Conservation (phyloP, 2,329 filamentous ascomycete genomes). For the Furcasterigmium furcatum region DNA sequence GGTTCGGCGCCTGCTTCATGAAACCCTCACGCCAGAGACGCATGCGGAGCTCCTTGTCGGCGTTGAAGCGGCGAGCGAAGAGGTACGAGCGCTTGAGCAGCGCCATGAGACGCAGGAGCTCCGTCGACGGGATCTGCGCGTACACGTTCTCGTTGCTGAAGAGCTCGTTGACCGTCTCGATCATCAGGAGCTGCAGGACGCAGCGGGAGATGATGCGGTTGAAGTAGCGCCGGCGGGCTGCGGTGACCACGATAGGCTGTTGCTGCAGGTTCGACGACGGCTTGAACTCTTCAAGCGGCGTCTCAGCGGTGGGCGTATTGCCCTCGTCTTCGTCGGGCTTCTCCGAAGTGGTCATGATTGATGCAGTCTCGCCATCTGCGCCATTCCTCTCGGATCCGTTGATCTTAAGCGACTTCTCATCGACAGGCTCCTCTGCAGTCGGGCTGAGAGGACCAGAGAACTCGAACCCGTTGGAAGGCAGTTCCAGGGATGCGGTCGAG, state of each 20-base stretch:
- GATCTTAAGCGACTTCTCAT: slow-evolving; percentile 59
- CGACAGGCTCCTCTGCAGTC: slow-evolving; percentile 32
- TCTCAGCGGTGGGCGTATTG: slow-evolving; percentile 18
- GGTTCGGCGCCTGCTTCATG: slow-evolving; percentile 98
- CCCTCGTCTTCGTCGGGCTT: slow-evolving; percentile 29
- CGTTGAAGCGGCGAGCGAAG: slow-evolving; percentile 96
- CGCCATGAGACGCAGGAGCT: slow-evolving; percentile 88
- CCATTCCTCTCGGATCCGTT: slow-evolving; percentile 48
- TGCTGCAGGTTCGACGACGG: slow-evolving; percentile 75
- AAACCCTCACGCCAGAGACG: slow-evolving; percentile 95
- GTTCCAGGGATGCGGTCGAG: slow-evolving; percentile 46
- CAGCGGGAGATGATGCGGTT: slow-evolving; percentile 99
- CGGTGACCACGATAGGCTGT: slow-evolving; percentile 88
- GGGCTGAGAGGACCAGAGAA: slow-evolving; percentile 44
- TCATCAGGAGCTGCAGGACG: slow-evolving; percentile 96
- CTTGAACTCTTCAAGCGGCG: slow-evolving; percentile 78
- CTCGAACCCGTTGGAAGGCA: slow-evolving; percentile 49
- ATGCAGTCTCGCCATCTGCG: slow-evolving; percentile 24
- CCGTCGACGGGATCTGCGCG: slow-evolving; percentile 81
- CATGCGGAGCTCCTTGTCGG: slow-evolving; percentile 93
- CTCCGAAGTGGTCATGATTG: slow-evolving; percentile 19
- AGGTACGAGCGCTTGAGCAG: slow-evolving; percentile 94
- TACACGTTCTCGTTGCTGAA: slow-evolving; percentile 98
- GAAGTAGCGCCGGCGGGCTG: slow-evolving; percentile 90
- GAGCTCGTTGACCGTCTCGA: slow-evolving; percentile 97